Base-by-base conservation (phyloP, 1,284 basidiomycete genomes). In the Sporisorium sorghi region DNA sequence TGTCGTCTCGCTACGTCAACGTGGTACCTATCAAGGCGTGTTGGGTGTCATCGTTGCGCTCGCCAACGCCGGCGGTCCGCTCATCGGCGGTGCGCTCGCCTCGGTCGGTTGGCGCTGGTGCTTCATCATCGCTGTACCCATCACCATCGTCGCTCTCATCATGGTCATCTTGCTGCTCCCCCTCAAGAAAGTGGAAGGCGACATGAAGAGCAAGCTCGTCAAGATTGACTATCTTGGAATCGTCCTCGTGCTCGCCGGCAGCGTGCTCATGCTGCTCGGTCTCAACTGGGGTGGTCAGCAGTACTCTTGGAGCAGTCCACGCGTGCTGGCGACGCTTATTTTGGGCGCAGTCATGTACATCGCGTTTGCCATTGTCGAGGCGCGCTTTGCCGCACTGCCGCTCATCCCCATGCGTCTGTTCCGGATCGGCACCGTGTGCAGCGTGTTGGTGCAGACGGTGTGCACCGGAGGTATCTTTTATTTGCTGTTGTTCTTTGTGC, bases 311-410 rank as follows among this genome's bases (percentile, higher is more conserved):
- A 86, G 80, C 10, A 62, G 52, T 14, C 74, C 77, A 2, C 78
- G 59, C 8, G 77, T 79, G 5, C 68, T 83, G 19, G 90, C 87
- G 1, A 88, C 90, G 0, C 84, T 92, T 2, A 84, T 88, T 47
- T 87, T 89, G 0, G 90, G 91, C 0, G 70, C 89, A 12, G 70
- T 88, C 2, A 86, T 91, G 1, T 83, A 89, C 11, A 84, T 78
- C 0, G 58, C 90, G 1, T 93, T 92, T 82, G 88, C 90, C 52
- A 53, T 90, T 17, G 91, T 90, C 87, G 91, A 93, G 85, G 90
- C 89, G 87, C 90, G 89, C 78, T 86, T 89, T 1, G 90, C 91
- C 1, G 85, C 84, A 39, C 86, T 92, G 8, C 91, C 91, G 1
- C 65, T 84, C 23, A 70, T 84, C n/a, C 84, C 84, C 21, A 77